phyloP scores from a whole-genome alignment of 2,329 filamentous ascomycete genomes.

The Westerdykella aurantiaca region DNA sequence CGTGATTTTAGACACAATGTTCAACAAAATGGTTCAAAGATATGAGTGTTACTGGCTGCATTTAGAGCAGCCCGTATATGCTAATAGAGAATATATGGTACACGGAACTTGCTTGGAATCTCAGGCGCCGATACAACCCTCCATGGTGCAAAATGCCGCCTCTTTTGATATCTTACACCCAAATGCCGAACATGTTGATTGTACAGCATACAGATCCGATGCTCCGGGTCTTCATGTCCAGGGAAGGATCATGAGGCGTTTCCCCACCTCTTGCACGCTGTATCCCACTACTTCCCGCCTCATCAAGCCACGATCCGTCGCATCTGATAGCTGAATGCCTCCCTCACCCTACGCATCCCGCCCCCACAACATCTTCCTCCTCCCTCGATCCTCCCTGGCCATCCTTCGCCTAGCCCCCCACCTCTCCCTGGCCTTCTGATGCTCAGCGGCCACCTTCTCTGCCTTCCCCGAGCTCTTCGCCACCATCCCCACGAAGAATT shows the following conservation, averaged over 20 bases:
- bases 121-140: too few species aligned
- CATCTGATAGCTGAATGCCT: not conserved
- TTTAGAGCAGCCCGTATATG: too few species aligned
- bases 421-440: constrained; percentile 51
- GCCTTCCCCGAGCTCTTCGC: constrained; percentile 43
- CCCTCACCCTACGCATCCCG: constrained; percentile 45
- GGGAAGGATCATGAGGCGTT: too few species aligned
- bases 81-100: too few species aligned
- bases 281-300: not conserved
- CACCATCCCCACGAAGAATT: constrained; percentile 58
- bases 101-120: too few species aligned
- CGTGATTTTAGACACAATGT: not conserved
- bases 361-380: constrained; percentile 57
- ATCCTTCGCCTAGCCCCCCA: constrained; percentile 57
- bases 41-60: too few species aligned
- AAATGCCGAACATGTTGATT: not conserved
- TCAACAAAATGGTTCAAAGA: too few species aligned
- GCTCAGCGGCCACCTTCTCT: constrained; percentile 40
- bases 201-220: not conserved
- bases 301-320: not conserved
- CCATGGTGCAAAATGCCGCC: too few species aligned
- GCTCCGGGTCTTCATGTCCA: too few species aligned
- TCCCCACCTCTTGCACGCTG: too few species aligned
- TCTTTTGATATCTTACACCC: too few species aligned
- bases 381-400: constrained; percentile 56